These are phyloP conservation scores for Dictyostelium citrinum DNA, from an alignment of 78 protist genomes.

Conservation along the genomic window DNA sequence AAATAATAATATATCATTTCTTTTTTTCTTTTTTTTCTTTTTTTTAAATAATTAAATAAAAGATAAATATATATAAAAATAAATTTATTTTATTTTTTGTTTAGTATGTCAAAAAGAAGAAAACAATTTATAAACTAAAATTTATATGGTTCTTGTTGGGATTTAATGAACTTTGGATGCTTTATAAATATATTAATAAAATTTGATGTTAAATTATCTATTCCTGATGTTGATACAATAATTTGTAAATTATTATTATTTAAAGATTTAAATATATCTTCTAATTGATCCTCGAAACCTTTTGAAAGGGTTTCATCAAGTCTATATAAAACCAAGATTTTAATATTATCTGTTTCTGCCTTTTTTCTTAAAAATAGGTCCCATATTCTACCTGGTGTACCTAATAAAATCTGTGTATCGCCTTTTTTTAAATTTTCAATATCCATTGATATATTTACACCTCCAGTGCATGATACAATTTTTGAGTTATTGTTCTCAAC, in stretches of 20 bases:
- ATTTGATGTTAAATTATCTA: neutral
- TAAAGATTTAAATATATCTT: neutral
- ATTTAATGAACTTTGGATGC: neutral
- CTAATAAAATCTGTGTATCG: neutral
- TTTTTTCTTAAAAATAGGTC: neutral
- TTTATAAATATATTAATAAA: neutral
- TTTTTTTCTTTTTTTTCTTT: neutral
- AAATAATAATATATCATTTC: neutral
- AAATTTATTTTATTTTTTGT: no score
- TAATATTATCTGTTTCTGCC: neutral
- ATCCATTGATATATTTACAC: neutral
- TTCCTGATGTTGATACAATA: neutral
- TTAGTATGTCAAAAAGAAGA: no score
- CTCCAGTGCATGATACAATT: neutral
- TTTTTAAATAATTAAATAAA: no score
- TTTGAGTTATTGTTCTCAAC: neutral
- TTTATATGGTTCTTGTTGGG: neutral
- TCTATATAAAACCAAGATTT: neutral
- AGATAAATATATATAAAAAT: no score
- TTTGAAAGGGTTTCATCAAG: neutral
- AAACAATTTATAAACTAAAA: neutral
- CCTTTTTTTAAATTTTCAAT: neutral
- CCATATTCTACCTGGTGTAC: neutral
- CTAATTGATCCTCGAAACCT: neutral
- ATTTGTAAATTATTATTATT: neutral